These are phyloP conservation scores for Pseudocercospora crystallina DNA, from an alignment of 2,329 filamentous ascomycete genomes.

Conservation along the genomic window DNA sequence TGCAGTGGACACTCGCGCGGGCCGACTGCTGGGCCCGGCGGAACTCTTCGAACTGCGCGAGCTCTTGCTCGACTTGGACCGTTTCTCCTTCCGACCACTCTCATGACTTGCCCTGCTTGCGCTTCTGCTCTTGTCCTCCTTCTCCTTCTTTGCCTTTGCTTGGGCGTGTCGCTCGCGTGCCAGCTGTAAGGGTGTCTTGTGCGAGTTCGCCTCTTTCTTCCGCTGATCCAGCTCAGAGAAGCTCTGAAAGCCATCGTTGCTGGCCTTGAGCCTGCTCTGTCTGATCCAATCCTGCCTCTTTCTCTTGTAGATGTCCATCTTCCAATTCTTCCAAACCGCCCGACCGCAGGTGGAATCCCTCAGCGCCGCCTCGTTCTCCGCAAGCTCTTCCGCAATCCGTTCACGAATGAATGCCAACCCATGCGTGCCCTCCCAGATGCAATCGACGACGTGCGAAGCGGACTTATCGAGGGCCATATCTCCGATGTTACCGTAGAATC, in stretches of 20 bases:
- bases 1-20: constrained; percentile 7
- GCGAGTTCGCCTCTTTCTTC: constrained; percentile 23
- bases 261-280: constrained; percentile 56
- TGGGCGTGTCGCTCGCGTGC: constrained; percentile 58
- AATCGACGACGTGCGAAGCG: constrained; percentile 68
- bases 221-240: constrained; percentile 47
- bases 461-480: constrained; percentile 61
- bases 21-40: constrained; percentile 7
- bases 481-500: constrained; percentile 61
- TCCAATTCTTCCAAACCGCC: constrained; percentile 73
- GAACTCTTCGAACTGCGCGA: constrained; percentile 4
- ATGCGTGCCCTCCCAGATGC: constrained; percentile 63
- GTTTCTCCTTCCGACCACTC: constrained; percentile 23
- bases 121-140: constrained; percentile 23
- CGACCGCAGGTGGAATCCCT: constrained; percentile 66
- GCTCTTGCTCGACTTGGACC: constrained; percentile 20
- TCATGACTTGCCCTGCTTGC: constrained; percentile 2
- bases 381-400: constrained; percentile 63
- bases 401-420: constrained; percentile 68
- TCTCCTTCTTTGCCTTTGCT: constrained; percentile 40
- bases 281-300: constrained; percentile 63
- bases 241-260: constrained; percentile 51
- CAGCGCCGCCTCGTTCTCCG: constrained; percentile 57
- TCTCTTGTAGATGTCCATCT: constrained; percentile 69
- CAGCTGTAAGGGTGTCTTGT: constrained; percentile 56